Conservation (phyloP, 306 rosid genomes). For the Prunus fruticosa region DNA sequence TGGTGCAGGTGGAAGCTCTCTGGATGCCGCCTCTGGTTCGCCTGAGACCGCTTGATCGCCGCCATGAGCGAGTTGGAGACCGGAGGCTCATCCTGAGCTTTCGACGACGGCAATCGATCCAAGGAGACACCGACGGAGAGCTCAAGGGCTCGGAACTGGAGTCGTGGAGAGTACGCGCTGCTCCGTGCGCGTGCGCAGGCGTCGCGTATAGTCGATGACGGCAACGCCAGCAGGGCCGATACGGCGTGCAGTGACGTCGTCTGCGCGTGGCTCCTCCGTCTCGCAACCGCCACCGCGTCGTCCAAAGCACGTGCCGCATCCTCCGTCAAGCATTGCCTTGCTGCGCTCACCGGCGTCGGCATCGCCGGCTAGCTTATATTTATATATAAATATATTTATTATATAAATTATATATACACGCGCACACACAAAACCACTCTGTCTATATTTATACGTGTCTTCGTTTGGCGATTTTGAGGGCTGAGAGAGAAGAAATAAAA, state of each 20-base stretch:
- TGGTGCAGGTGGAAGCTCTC: conserved; percentile 78
- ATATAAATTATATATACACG: background rate
- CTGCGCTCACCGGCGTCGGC: conserved; percentile 97
- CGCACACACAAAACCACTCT: background rate
- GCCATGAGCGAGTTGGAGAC: conserved; percentile 94
- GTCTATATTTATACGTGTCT: conserved; percentile 9
- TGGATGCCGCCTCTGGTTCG: conserved; percentile 89
- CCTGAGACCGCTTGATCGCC: conserved; percentile 88
- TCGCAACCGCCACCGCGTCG: conserved; percentile 82
- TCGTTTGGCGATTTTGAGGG: conserved; percentile 4
- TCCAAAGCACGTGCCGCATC: conserved; percentile 85
- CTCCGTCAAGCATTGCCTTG: conserved; percentile 89
- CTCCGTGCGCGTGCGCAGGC: conserved; percentile 77
- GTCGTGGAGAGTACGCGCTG: conserved; percentile 68
- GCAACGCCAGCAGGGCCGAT: conserved; percentile 70
- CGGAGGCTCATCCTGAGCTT: conserved; percentile 62
- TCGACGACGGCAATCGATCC: conserved; percentile 69
- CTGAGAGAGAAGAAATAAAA: background rate
- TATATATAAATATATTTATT: no score
- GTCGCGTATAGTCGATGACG: conserved; percentile 65
- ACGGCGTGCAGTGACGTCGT: conserved; percentile 87
- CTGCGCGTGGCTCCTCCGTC: conserved; percentile 77
- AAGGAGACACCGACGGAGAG: conserved; percentile 87
- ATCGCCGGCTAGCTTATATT: conserved; percentile 80
- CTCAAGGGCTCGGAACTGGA: conserved; percentile 80